Evolutionary conservation across 2,329 filamentous ascomycete species (phyloP), one percentile per base, ranked within the genome.

Genomic region (Scedosporium dehoogii): DNA sequence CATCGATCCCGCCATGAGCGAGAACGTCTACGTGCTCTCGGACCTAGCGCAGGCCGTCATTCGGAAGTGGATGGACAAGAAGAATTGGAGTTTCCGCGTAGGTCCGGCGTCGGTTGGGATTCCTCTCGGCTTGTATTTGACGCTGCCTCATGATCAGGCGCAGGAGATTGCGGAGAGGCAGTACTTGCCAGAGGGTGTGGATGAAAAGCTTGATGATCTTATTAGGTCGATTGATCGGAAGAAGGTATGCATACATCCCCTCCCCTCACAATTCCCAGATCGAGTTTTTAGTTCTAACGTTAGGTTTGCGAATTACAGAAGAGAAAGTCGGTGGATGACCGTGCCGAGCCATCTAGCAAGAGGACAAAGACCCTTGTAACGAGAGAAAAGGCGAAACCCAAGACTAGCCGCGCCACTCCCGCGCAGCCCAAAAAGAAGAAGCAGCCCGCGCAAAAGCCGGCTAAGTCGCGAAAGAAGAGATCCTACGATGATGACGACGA

Each of bases 111-210:
- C 96, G 74, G 83, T 94, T 64, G 87, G 89, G 16, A 76, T 97
- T 63, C 92, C 94, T 0, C 83, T 85, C 29, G 89, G 89, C 1
- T 81, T 97, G 16, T 97, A 94, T 73, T 82, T 82, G 16, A 80
- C 85, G 3, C 81, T 97, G 66, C 83, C 87, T 21, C 90, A 84
- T 69, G 84, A 88, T 33, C 83, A 86, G 58, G 92, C 92, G 0
- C 89, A 94, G 70, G 85, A 90, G 69, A 92, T 96, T 70, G 91
- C 92, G 0, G 87, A 91, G 72, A 96, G 89, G 78, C 87, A 89
- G 63, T 96, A 89, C 71, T 81, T 96, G 10, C 88, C 91, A 1
- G 88, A 92, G 14, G 88, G 87, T 25, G 74, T 90, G 18, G 88
- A 91, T 48, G 88, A 92, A 64, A 81, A 84, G 61, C 79, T 97